A percentile compares a stretch with the other conserved stretches of the same genome.
These are phyloP conservation scores for Paxillus rubicundulus DNA, from an alignment of 768 basidiomycete species.

Conservation along the genomic window DNA sequence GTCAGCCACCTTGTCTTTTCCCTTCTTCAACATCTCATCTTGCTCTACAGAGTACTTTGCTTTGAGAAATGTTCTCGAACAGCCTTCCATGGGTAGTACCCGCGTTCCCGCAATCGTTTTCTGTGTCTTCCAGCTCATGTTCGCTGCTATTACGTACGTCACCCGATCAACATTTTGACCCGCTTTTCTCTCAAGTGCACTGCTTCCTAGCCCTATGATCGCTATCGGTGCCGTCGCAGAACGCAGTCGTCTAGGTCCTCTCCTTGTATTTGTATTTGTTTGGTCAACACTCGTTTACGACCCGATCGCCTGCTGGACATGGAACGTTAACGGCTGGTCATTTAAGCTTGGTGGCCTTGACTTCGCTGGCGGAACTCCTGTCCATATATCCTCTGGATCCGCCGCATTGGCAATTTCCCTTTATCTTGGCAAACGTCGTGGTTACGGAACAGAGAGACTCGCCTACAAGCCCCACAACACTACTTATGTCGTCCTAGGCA, in stretches of 20 bases:
- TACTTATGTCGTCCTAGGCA: slow-evolving; percentile 90
- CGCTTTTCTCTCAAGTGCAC: slow-evolving; percentile 3
- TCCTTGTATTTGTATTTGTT: slow-evolving; percentile 84
- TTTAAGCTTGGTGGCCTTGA: slow-evolving; percentile 79
- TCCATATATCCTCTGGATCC: slow-evolving; percentile 92
- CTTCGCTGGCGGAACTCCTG: slow-evolving; percentile 94
- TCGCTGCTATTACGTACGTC: slow-evolving; percentile 80
- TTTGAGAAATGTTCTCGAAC: slow-evolving; percentile 70
- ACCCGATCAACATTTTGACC: background rate
- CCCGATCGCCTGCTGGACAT: slow-evolving; percentile 95
- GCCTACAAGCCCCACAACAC: slow-evolving; percentile 96
- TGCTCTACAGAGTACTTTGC: slow-evolving; percentile 67
- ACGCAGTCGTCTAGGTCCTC: slow-evolving; percentile 78
- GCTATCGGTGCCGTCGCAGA: slow-evolving; percentile 94
- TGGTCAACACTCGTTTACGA: slow-evolving; percentile 93
- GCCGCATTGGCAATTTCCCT: slow-evolving; percentile 89
- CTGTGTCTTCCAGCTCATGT: slow-evolving; percentile 87
- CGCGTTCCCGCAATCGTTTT: slow-evolving; percentile 75
- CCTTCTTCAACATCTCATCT: background rate
- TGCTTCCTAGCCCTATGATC: slow-evolving; percentile 62
- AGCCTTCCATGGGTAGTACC: slow-evolving; percentile 69
- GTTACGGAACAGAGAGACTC: slow-evolving; percentile 86
- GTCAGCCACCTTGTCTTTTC: slow-evolving; percentile 39
- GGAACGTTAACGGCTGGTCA: slow-evolving; percentile 81
- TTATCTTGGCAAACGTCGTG: slow-evolving; percentile 87